Conservation (phyloP, 1,284 basidiomycete species). For the Trametes sp. region DNA sequence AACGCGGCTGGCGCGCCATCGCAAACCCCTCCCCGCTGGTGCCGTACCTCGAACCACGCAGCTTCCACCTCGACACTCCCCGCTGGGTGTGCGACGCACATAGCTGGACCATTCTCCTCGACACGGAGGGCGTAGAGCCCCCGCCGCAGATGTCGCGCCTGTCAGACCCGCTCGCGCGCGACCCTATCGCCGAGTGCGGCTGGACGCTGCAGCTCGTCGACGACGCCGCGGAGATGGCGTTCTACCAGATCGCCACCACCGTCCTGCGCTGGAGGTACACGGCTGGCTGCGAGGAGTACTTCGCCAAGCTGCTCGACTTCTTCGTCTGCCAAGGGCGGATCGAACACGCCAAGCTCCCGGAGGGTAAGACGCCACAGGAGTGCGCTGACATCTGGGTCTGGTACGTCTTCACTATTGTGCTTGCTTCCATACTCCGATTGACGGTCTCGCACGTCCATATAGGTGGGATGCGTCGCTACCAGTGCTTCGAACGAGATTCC, state of each 20-base stretch:
- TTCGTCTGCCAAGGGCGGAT: constrained; percentile 19
- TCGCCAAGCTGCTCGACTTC: constrained; percentile 14
- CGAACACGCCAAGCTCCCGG: constrained; percentile 23
- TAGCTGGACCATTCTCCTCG: constrained; percentile 41
- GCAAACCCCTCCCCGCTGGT: constrained; percentile 17
- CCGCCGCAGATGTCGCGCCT: constrained; percentile 29
- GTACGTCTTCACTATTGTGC: background rate
- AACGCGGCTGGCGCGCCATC: constrained; percentile 40
- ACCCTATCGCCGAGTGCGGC: constrained; percentile 38
- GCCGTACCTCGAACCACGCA: constrained; percentile 4
- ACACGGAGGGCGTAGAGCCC: constrained; percentile 32
- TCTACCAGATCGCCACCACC: constrained; percentile 8
- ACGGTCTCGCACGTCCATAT: background rate
- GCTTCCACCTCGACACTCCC: constrained; percentile 1
- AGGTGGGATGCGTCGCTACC: constrained; percentile 25
- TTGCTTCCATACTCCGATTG: background rate
- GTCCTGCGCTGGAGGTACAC: constrained; percentile 28
- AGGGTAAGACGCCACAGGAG: background rate
- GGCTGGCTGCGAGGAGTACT: constrained; percentile 11
- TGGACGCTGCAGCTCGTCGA: constrained; percentile 30
- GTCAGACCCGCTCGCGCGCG: constrained; percentile 32
- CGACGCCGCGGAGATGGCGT: background rate
- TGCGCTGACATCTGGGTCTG: constrained; percentile 18
- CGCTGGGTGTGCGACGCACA: constrained; percentile 41
- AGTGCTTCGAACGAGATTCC: background rate